Conservation (phyloP, 176 grass and related monocot species). For the Neostapfia colusana region DNA sequence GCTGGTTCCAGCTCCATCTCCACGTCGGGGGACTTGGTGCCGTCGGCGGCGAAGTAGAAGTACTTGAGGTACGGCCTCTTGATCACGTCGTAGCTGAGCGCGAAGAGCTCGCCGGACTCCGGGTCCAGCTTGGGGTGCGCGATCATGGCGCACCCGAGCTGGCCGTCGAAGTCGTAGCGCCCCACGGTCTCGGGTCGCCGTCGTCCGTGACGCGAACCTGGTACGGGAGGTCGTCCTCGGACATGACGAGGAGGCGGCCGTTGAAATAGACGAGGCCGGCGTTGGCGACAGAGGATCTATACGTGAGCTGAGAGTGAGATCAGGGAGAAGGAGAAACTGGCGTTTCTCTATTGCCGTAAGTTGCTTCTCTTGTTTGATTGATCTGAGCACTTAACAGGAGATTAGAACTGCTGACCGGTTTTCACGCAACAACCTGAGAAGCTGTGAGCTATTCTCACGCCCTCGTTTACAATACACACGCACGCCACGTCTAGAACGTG, state of each 20-base stretch:
- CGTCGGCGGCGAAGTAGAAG: conserved; percentile 66
- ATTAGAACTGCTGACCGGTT: too few relatives aligned
- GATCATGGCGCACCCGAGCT: conserved; percentile 67
- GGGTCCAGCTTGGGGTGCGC: conserved; percentile 89
- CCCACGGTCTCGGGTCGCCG: conserved; percentile 63
- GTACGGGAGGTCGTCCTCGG: conserved; percentile 92
- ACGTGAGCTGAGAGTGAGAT: too few relatives aligned
- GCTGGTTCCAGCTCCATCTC: conserved; percentile 73
- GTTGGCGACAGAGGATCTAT: conserved; percentile 86
- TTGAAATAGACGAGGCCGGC: conserved; percentile 83
- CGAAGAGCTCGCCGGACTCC: conserved; percentile 60
- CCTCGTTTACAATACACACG: too few relatives aligned
- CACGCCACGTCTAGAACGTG: too few relatives aligned
- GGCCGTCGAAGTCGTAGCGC: conserved; percentile 69
- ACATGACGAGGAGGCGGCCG: conserved; percentile 86
- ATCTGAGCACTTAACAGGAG: too few relatives aligned
- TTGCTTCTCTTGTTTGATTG: too few relatives aligned
- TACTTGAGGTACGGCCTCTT: conserved; percentile 70
- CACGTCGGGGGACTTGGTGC: conserved; percentile 63
- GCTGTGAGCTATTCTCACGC: too few relatives aligned
- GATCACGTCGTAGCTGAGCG: conserved; percentile 88
- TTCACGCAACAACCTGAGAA: too few relatives aligned
- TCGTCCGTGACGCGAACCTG: conserved; percentile 54
- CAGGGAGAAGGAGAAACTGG: too few relatives aligned
- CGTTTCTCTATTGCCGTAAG: too few relatives aligned